Evolutionary conservation across 2,329 filamentous ascomycete genomes (phyloP).

Genomic region (Madurella mycetomatis): DNA sequence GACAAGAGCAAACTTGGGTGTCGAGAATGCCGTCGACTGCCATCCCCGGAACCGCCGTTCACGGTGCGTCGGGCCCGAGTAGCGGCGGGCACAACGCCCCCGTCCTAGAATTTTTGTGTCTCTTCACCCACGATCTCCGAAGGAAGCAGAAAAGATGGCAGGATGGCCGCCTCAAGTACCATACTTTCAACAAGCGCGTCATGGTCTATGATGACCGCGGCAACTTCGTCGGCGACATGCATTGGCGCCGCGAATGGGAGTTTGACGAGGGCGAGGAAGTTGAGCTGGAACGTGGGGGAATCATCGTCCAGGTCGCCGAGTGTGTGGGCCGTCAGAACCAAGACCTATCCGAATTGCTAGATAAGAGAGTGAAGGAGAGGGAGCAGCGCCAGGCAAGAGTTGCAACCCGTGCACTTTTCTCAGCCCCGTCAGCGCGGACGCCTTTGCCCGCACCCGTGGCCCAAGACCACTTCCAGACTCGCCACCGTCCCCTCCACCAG

Average conservation of each 20-base stretch:
- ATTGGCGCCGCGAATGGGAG: conserved; percentile 67
- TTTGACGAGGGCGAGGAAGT: conserved; percentile 80
- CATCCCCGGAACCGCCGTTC: conserved; percentile 14
- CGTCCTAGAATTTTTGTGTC: conserved; percentile 77
- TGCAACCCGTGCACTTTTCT: conserved; percentile 34
- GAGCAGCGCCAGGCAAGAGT: conserved; percentile 44
- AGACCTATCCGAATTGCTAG: conserved; percentile 70
- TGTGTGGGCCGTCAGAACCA: conserved; percentile 68
- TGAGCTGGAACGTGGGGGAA: conserved; percentile 67
- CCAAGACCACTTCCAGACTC: conserved; percentile 35
- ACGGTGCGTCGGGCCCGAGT: conserved; percentile 5
- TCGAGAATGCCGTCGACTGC: conserved; percentile 21
- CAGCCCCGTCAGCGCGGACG: conserved; percentile 10
- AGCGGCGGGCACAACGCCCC: conserved; percentile 59
- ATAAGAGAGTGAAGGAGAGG: conserved; percentile 60
- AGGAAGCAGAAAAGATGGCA: conserved; percentile 92
- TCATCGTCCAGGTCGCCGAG: conserved; percentile 78
- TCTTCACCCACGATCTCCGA: conserved; percentile 80
- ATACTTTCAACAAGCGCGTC: conserved; percentile 84
- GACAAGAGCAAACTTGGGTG: background rate
- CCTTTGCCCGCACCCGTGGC: conserved; percentile 6
- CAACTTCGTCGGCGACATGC: conserved; percentile 78
- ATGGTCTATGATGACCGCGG: conserved; percentile 85
- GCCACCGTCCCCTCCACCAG: conserved; percentile 48
- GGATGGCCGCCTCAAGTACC: conserved; percentile 81